phyloP scores from a whole-genome alignment of 2,329 filamentous ascomycete genomes.

The Penicillium sp. region DNA sequence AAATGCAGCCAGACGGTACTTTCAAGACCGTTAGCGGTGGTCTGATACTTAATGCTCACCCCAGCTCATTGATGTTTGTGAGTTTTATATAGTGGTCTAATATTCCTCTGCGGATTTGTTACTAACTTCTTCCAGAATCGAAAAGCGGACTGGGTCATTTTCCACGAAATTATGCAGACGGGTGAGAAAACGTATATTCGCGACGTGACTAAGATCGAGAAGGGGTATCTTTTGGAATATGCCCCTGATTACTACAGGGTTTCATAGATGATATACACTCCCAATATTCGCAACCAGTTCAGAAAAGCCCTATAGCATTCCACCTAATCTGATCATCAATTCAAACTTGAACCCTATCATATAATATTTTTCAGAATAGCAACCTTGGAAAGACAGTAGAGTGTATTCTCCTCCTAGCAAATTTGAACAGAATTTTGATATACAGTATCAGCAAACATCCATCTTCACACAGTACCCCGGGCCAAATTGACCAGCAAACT shows the following conservation, averaged over 20 bases:
- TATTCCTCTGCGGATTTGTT: background rate
- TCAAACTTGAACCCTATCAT: no score
- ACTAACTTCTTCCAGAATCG: conserved; percentile 62
- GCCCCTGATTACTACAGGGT: conserved; percentile 80
- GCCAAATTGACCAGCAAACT: no score
- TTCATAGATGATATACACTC: conserved; percentile 28
- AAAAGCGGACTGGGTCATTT: conserved; percentile 95
- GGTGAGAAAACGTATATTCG: conserved; percentile 86
- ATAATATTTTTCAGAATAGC: no score
- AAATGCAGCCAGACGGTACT: conserved; percentile 90
- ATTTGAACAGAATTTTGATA: no score
- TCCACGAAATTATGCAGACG: conserved; percentile 90
- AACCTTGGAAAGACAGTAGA: no score
- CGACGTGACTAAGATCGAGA: conserved; percentile 92
- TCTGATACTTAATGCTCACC: conserved; percentile 81
- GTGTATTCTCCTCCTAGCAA: no score
- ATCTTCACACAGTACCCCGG: no score
- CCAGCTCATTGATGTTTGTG: conserved; percentile 87
- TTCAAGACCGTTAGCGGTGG: conserved; percentile 84
- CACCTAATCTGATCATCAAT: no score
- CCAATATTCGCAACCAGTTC: no score
- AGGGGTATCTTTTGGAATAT: conserved; percentile 88
- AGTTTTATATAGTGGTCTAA: conserved; percentile 32
- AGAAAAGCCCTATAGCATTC: no score
- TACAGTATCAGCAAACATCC: no score